These are phyloP conservation scores for Sinapis alba DNA, from an alignment of 441 rosid genomes.

Conservation along the genomic window DNA sequence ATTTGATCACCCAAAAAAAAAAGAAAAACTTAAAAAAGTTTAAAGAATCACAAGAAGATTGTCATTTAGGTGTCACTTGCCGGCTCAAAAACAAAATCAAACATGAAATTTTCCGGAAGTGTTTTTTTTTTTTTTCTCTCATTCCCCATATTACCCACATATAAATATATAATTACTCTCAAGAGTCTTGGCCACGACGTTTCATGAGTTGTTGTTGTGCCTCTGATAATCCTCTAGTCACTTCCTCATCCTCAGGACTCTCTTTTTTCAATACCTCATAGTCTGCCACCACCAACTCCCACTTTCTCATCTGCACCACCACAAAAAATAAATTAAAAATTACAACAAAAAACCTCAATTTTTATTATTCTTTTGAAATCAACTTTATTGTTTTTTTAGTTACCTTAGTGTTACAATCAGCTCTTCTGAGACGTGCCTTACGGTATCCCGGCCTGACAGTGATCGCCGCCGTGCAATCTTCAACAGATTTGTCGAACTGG, in stretches of 20 bases:
- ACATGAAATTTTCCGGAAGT: background rate
- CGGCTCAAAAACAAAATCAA: conserved; percentile 5
- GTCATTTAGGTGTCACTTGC: conserved; percentile 17
- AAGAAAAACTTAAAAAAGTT: background rate
- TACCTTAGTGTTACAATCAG: conserved; percentile 63
- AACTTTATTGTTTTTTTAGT: background rate
- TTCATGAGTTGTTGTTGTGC: conserved; percentile 57
- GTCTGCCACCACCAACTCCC: conserved; percentile 71
- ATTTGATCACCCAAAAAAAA: conserved; percentile 16
- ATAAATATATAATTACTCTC: background rate
- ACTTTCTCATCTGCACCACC: conserved; percentile 57
- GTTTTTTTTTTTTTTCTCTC: background rate
- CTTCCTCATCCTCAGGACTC: conserved; percentile 69
- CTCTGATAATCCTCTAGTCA: conserved; percentile 53
- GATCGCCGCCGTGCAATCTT: conserved; percentile 80
- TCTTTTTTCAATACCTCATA: conserved; percentile 62
- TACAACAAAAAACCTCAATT: background rate
- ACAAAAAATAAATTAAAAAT: background rate
- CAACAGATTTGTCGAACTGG: conserved; percentile 65
- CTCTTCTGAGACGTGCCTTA: conserved; percentile 89
- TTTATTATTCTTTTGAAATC: background rate
- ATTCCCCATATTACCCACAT: background rate
- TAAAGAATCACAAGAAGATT: conserved; percentile 23
- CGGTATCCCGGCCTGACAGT: conserved; percentile 59
- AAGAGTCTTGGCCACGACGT: conserved; percentile 43